Percentiles rank a stretch among this genome's conserved stretches.
phyloP scores from a whole-genome alignment of 108 stramenopile species.

The Nannochloropsis salina region DNA sequence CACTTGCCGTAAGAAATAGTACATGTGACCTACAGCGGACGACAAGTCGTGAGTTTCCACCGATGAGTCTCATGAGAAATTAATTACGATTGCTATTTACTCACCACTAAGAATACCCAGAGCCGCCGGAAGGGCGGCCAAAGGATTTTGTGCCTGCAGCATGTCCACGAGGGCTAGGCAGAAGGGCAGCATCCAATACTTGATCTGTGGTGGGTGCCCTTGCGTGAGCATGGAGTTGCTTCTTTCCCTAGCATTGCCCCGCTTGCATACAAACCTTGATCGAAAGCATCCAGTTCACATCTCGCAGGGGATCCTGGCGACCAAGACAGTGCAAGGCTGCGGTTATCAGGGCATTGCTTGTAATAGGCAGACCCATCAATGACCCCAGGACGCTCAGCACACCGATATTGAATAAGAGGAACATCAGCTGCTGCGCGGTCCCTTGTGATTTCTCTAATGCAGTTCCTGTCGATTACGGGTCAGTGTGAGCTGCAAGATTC shows the following conservation, averaged over 20 bases:
- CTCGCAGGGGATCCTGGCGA: conserved; percentile 24
- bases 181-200: conserved; percentile 5
- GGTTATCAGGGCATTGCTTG: background rate
- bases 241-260: background rate
- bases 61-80: background rate
- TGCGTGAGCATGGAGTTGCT: background rate
- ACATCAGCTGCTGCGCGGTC: conserved; percentile 24
- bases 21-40: conserved; percentile 37
- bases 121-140: conserved; percentile 26
- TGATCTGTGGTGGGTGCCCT: background rate
- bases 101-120: conserved; percentile 27
- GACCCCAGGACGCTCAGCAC: conserved; percentile 14
- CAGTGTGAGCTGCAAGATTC: conserved; percentile 35
- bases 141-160: conserved; percentile 28
- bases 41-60: conserved; percentile 27
- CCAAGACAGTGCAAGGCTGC: conserved; percentile 27
- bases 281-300: conserved; percentile 18
- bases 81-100: background rate
- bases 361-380: background rate
- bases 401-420: conserved; percentile 27
- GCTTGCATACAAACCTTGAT: background rate
- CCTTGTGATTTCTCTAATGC: conserved; percentile 17
- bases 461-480: background rate
- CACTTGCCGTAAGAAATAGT: conserved; percentile 39
- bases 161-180: conserved; percentile 12